These are phyloP conservation scores for Pseudonitzschia delicatissima DNA, from an alignment of 108 stramenopile species.

Conservation along the genomic window DNA sequence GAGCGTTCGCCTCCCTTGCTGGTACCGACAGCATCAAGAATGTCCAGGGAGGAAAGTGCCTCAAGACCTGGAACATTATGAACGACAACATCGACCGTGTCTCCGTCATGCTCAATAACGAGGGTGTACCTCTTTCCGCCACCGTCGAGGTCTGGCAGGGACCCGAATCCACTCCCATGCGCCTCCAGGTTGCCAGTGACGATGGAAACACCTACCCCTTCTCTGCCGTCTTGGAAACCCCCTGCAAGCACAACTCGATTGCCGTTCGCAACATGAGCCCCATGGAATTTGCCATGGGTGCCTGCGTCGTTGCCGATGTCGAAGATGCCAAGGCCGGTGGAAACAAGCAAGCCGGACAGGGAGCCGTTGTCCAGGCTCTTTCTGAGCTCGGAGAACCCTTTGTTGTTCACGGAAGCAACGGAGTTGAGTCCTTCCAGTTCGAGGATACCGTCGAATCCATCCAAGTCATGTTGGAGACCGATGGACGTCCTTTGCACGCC, in stretches of 20 bases:
- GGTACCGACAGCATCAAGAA: background rate
- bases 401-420: background rate
- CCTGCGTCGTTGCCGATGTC: constrained; percentile 37
- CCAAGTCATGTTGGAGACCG: constrained; percentile 51
- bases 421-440: constrained; percentile 14
- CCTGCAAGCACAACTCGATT: constrained; percentile 51
- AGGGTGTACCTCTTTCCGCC: constrained; percentile 6
- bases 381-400: constrained; percentile 4
- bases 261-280: constrained; percentile 57
- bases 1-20: constrained; percentile 1
- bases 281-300: constrained; percentile 62
- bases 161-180: constrained; percentile 60
- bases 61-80: constrained; percentile 13
- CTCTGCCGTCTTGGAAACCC: constrained; percentile 57
- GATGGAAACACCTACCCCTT: constrained; percentile 61
- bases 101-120: constrained; percentile 7
- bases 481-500: constrained; percentile 61
- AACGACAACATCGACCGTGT: constrained; percentile 10
- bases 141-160: constrained; percentile 29
- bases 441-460: constrained; percentile 25
- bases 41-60: constrained; percentile 5
- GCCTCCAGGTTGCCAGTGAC: constrained; percentile 52
- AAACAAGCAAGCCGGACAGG: constrained; percentile 6
- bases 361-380: constrained; percentile 6
- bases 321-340: constrained; percentile 9